phyloP scores from a whole-genome alignment of 2,329 filamentous ascomycete species.

The Acephala macrosclerotiorum region DNA sequence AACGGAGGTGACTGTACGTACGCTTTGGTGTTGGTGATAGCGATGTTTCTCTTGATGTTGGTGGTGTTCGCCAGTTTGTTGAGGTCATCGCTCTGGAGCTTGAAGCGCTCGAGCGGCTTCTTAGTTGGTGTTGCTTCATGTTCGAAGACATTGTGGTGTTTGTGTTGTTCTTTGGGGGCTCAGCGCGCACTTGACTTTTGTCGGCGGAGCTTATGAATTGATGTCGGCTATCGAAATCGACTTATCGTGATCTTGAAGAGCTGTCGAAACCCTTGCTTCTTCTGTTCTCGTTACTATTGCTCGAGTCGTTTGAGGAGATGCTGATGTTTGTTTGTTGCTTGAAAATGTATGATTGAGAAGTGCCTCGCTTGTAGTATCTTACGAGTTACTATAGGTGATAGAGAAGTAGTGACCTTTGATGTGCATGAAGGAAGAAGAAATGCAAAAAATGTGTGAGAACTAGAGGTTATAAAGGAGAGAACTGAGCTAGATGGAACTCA shows the following conservation, averaged over 20 bases:
- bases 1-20: background rate
- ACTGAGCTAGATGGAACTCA: background rate
- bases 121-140: background rate
- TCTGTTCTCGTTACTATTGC: background rate
- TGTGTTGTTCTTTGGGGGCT: background rate
- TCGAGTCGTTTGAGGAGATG: background rate
- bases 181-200: background rate
- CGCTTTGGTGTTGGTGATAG: background rate
- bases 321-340: background rate
- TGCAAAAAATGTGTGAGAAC: background rate
- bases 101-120: background rate
- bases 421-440: background rate
- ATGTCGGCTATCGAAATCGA: background rate
- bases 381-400: background rate
- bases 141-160: background rate
- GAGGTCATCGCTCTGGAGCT: background rate
- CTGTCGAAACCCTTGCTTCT: background rate
- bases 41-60: slow-evolving; percentile 1
- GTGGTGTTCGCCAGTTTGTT: background rate
- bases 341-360: background rate
- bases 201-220: background rate
- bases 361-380: background rate
- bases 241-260: background rate
- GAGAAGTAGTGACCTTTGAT: background rate
- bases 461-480: background rate